Base-by-base conservation (phyloP, 192 early-diverging fungal species). In the Spizellomyces punctatus region DNA sequence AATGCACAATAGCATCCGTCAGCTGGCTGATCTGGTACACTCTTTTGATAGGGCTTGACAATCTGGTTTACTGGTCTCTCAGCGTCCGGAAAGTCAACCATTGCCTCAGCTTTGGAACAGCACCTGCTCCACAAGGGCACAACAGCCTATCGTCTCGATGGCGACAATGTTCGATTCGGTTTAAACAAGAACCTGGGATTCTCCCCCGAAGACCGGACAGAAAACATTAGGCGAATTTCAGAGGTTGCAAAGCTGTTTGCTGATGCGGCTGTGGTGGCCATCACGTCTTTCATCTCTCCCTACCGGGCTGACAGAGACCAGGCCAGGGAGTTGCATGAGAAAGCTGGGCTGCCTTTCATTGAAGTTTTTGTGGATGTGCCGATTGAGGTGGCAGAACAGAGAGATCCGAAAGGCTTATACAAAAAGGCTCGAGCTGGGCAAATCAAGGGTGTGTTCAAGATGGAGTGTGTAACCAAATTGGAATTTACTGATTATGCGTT, bases 161-260 rank as follows among this genome's bases (percentile, higher is more conserved):
- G 95, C 49, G 95, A 98, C 83, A 98, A 98, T 81, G 92, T 98
- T 60, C 90, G 95, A n/a, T 98, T 98, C 71, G 95, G 95, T 27
- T 80, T 98, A 50, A 98, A 98, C 88, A 96, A 95, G 82, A 91
- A 95, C 77, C 82, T 97, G 22, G 92, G 93, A 41, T 97, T 95
- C 73, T 92, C 92, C 59, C 92, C 92, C 56, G 90, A 91, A 56
- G 95, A 95, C 69, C 90, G 95, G 60, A 89, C 90, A 1, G 95
- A 98, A 75, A 98, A 98, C 88, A 98, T 98, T 79, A 90, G 95
- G 45, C 88, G 95, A 58, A 95, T 98, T 75, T 88, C 92, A 10
- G 95, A 98, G 75, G 91, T 91, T 47, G 83, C 92, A 77, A 95
- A 94, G 83, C 86, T 97, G 42, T 97, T 97, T 85, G 91, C 95